Conservation (phyloP, 768 basidiomycete species). For the Aureoboletus auriporus region DNA sequence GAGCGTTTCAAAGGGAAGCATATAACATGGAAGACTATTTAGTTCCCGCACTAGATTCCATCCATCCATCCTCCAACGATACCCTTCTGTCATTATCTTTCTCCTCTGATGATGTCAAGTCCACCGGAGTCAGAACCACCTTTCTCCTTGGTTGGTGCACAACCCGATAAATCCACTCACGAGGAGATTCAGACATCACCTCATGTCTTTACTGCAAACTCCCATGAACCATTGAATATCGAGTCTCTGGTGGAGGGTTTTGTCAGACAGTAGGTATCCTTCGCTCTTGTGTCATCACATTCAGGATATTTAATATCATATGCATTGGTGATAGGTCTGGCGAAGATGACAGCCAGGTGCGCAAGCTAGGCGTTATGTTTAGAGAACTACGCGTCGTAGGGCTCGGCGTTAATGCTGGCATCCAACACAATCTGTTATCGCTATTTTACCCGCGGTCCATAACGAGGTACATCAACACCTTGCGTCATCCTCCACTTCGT, state of each 20-base stretch:
- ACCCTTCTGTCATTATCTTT: too few species aligned
- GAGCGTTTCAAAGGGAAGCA: too few species aligned
- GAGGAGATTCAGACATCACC: too few species aligned
- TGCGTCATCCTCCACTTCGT: conserved; percentile 58
- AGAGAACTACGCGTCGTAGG: conserved; percentile 51
- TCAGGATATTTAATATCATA: not conserved
- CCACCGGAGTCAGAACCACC: too few species aligned
- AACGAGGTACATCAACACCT: conserved; percentile 34
- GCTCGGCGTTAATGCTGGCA: conserved; percentile 37
- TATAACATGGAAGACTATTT: too few species aligned
- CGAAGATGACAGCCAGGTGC: conserved; percentile 28
- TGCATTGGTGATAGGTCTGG: conserved; percentile 25
- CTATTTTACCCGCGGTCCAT: conserved; percentile 44
- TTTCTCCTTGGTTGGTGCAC: too few species aligned
- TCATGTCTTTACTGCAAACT: not conserved
- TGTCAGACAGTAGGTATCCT: conserved; percentile 9
- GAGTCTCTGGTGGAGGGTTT: conserved; percentile 14
- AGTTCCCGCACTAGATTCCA: too few species aligned
- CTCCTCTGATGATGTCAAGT: too few species aligned
- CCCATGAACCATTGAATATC: conserved; percentile 2
- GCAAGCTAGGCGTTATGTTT: conserved; percentile 50
- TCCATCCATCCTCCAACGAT: too few species aligned
- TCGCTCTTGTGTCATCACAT: not conserved
- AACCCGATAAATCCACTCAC: too few species aligned
- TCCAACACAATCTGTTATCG: conserved; percentile 51